Percentiles rank a stretch among this genome's conserved stretches.
These are phyloP conservation scores for Xylaria sp. DNA, from an alignment of 2,329 filamentous ascomycete genomes.

Conservation along the genomic window DNA sequence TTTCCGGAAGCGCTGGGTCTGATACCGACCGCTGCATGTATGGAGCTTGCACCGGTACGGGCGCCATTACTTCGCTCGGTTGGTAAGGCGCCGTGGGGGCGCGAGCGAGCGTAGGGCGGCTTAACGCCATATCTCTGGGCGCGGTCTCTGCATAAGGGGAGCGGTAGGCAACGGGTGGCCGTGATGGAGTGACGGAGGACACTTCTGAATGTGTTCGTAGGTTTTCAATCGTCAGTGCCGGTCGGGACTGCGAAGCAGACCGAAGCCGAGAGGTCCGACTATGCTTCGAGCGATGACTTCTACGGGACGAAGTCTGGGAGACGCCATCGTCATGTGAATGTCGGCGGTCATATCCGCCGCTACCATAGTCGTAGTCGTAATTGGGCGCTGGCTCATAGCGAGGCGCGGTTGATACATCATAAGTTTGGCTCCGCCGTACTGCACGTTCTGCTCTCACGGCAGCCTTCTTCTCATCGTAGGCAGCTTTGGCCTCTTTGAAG, in stretches of 20 bases:
- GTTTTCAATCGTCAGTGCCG: slow-evolving; percentile 63
- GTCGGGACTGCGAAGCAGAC: slow-evolving; percentile 49
- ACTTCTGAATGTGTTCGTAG: slow-evolving; percentile 65
- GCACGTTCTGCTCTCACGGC: slow-evolving; percentile 75
- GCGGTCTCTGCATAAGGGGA: slow-evolving; percentile 58
- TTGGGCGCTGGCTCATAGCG: slow-evolving; percentile 49
- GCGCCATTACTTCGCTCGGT: slow-evolving; percentile 34
- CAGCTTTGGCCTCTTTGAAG: slow-evolving; percentile 90
- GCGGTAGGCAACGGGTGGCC: slow-evolving; percentile 53
- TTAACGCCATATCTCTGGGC: slow-evolving; percentile 57
- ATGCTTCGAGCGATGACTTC: slow-evolving; percentile 55
- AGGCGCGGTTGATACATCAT: slow-evolving; percentile 52
- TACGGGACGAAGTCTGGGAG: slow-evolving; percentile 56
- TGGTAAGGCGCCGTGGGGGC: slow-evolving; percentile 47
- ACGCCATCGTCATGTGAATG: slow-evolving; percentile 50
- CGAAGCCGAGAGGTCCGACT: slow-evolving; percentile 52
- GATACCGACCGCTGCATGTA: slow-evolving; percentile 54
- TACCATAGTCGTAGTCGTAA: slow-evolving; percentile 38
- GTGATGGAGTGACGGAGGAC: slow-evolving; percentile 60
- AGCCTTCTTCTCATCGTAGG: slow-evolving; percentile 88
- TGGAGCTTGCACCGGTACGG: slow-evolving; percentile 27
- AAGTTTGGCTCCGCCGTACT: slow-evolving; percentile 71
- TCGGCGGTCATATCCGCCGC: slow-evolving; percentile 43
- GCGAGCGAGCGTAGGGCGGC: slow-evolving; percentile 52
- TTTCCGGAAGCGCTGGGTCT: slow-evolving; percentile 52